Base-by-base conservation (phyloP, 2,329 filamentous ascomycete genomes). In the Sphaerulina musiva region DNA sequence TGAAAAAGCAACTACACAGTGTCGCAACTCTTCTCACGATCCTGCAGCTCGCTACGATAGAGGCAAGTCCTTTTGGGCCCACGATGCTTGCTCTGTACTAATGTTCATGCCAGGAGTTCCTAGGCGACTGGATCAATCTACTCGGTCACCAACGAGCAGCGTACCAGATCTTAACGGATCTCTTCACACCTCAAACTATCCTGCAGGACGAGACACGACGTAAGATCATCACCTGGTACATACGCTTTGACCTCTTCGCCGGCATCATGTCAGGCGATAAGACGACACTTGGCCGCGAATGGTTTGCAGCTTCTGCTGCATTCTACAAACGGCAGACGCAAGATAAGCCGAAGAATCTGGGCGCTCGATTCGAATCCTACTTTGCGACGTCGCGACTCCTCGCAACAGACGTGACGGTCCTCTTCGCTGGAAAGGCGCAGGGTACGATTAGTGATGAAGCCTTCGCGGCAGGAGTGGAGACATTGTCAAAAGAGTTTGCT, bases 101-200 rank as follows among this genome's bases (percentile, higher is more conserved):
- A 49, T 9, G 14, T 14, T 17, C 34, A 17, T 38, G 32, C 14
- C 64, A 95, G 89, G 93, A 97, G 72, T 95, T 90, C 64, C 78
- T 97, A 44, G 93, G 93, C 10, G 93, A 98, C 68, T 97, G 90
- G 90, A 83, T 95, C 50, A 96, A 95, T 64, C 77, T 97, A 12
- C 85, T 93, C 72, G 88, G 90, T 20, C 93, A 97, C 68, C 91
- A 96, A 69, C 89, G 86, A 67, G 93, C 92, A 9, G 93, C 93
- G 0, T 82, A 87, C 66, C 83, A 89, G 59, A 85, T 97, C 63
- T 74, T 97, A 44, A 86, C 80, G 1, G 81, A 85, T 42, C 74
- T 96, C 0, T 91, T 89, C 67, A 89, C 84, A 0, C 87, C 89
- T 0, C 77, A 90, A 58, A 86, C 83, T 0, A 82, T 88, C 42